Evolutionary conservation across 495 filamentous ascomycete genomes (phyloP).

Genomic region (Ramalina intermedia): DNA sequence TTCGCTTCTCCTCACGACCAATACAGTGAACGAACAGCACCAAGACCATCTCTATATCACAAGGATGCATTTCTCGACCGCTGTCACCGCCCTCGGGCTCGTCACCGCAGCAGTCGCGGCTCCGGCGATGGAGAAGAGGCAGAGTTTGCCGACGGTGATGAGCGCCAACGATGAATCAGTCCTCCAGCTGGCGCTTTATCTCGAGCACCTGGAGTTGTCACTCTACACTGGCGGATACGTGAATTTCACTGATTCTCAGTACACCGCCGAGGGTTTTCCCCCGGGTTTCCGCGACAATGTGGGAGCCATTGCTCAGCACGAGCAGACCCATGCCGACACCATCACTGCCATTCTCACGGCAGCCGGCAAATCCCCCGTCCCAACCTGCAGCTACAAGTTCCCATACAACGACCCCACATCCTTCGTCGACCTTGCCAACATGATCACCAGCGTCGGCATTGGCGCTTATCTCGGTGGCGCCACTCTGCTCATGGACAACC

Average conservation of each 20-base stretch:
- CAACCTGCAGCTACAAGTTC: conserved; percentile 38
- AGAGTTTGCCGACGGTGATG: conserved; percentile 10
- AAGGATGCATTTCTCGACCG: conserved; percentile 10
- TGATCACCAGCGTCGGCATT: conserved; percentile 22
- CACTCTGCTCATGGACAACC: conserved; percentile 28
- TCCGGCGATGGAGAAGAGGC: conserved; percentile 12
- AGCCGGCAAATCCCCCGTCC: conserved; percentile 27
- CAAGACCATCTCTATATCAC: not conserved
- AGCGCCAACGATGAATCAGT: conserved; percentile 11
- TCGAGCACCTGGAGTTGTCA: conserved; percentile 16
- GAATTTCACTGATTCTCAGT: conserved; percentile 16
- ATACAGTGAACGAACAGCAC: not conserved
- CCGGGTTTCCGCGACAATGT: conserved; percentile 20
- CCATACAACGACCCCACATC: conserved; percentile 24
- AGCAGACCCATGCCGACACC: conserved; percentile 13
- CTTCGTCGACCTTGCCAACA: conserved; percentile 33
- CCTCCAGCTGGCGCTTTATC: conserved; percentile 17
- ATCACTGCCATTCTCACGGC: conserved; percentile 17
- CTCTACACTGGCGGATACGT: conserved; percentile 16
- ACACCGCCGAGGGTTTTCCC: conserved; percentile 16
- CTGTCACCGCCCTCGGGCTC: conserved; percentile 4
- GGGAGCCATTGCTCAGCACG: conserved; percentile 17
- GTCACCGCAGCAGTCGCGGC: not conserved
- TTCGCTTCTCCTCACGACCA: not conserved
- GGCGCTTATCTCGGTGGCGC: conserved; percentile 24